phyloP scores from a whole-genome alignment of 495 filamentous ascomycete species.

The Wilcoxina mikolae region DNA sequence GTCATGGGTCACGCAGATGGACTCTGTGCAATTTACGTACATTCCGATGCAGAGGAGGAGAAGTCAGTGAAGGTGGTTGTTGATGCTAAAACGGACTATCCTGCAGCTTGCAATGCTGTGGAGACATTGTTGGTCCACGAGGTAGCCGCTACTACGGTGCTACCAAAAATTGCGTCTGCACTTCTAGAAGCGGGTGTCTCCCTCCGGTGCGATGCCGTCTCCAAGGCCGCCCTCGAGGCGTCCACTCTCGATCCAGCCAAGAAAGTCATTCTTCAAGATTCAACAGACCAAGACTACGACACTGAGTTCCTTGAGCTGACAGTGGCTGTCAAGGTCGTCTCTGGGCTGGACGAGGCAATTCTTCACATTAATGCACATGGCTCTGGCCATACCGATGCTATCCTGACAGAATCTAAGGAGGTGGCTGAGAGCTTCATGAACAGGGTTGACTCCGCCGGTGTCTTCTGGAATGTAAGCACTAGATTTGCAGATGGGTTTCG shows the following conservation, averaged over 20 bases:
- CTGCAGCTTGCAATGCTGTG: slow-evolving; percentile 87
- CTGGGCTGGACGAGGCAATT: slow-evolving; percentile 53
- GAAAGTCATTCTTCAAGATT: slow-evolving; percentile 42
- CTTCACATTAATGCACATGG: slow-evolving; percentile 80
- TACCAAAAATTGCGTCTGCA: slow-evolving; percentile 55
- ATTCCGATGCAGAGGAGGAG: slow-evolving; percentile 55
- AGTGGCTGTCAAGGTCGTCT: slow-evolving; percentile 70
- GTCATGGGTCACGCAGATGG: slow-evolving; percentile 96
- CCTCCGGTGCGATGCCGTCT: slow-evolving; percentile 63
- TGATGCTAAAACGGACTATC: slow-evolving; percentile 86
- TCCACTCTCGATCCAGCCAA: slow-evolving; percentile 30
- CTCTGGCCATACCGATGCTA: slow-evolving; percentile 89
- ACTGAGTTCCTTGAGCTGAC: slow-evolving; percentile 83
- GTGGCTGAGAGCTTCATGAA: slow-evolving; percentile 67
- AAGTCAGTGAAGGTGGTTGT: slow-evolving; percentile 65
- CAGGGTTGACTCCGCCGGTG: slow-evolving; percentile 73
- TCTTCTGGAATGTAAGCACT: slow-evolving; percentile 94
- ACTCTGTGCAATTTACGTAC: slow-evolving; percentile 79
- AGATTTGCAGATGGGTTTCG: slow-evolving; percentile 92
- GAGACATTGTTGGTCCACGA: slow-evolving; percentile 82
- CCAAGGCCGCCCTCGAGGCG: slow-evolving; percentile 44
- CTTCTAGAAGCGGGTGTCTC: slow-evolving; percentile 63
- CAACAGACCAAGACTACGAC: slow-evolving; percentile 54
- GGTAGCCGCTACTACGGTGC: slow-evolving; percentile 46
- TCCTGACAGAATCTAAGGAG: slow-evolving; percentile 52